These are phyloP conservation scores for Gossypium australe DNA, from an alignment of 345 rosid genomes.

Conservation along the genomic window DNA sequence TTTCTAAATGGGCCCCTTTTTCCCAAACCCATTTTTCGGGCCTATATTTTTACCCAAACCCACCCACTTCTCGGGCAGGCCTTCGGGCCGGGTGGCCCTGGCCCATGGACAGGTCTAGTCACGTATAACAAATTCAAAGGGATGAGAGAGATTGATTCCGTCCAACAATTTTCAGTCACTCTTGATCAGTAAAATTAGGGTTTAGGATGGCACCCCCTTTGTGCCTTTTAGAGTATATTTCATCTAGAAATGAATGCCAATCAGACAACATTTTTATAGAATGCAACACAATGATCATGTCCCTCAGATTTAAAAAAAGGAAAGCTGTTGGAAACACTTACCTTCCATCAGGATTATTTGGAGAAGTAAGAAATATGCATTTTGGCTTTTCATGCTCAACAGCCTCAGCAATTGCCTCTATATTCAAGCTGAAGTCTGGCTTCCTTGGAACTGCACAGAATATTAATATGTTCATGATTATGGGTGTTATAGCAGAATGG, in stretches of 20 bases:
- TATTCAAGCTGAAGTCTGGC: constrained; percentile 77
- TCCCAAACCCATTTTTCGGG: no score
- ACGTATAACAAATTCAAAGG: neutral
- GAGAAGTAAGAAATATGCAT: constrained; percentile 91
- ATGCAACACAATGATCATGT: neutral
- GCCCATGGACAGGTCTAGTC: no score
- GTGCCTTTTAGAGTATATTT: neutral
- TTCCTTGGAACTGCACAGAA: constrained; percentile 64
- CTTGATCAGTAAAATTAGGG: neutral
- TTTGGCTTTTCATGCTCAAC: constrained; percentile 73
- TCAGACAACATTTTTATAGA: neutral
- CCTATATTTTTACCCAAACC: no score
- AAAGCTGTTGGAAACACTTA: constrained; percentile 11
- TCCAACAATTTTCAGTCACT: neutral
- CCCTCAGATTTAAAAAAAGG: neutral
- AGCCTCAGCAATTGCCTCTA: constrained; percentile 63
- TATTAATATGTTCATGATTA: neutral
- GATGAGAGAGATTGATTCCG: neutral
- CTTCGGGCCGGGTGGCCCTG: no score
- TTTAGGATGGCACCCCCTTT: neutral
- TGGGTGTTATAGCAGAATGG: neutral
- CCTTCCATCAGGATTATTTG: constrained; percentile 99
- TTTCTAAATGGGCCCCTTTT: no score
- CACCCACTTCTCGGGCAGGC: no score
- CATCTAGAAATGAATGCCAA: neutral